These are phyloP conservation scores for Phylloporus sp. DNA, from an alignment of 1,284 basidiomycete genomes.

Conservation along the genomic window DNA sequence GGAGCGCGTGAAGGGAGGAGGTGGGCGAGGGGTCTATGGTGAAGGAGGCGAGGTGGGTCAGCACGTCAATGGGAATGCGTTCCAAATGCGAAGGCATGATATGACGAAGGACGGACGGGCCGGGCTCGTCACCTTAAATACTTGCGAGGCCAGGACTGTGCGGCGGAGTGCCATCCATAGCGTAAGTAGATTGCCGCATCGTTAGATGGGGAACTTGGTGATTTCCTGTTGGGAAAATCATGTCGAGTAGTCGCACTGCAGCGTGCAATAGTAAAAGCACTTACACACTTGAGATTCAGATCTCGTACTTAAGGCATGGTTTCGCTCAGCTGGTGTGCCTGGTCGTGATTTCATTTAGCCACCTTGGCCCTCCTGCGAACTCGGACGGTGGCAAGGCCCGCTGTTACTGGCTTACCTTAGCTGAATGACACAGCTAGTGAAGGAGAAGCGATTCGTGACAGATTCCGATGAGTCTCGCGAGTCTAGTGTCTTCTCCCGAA, in stretches of 20 bases:
- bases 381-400: constrained; percentile 25
- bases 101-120: constrained; percentile 20
- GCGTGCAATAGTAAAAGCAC: constrained; percentile 37
- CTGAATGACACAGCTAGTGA: constrained; percentile 27
- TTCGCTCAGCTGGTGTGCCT: constrained; percentile 34
- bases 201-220: constrained; percentile 38
- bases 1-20: constrained; percentile 43
- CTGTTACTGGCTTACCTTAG: constrained; percentile 17
- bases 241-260: constrained; percentile 35
- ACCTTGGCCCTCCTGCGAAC: constrained; percentile 35
- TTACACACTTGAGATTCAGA: constrained; percentile 39
- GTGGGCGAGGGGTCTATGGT: constrained; percentile 41
- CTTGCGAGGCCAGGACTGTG: constrained; percentile 24
- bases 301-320: constrained; percentile 41
- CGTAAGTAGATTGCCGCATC: constrained; percentile 40
- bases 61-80: constrained; percentile 51
- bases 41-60: constrained; percentile 55
- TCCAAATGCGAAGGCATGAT: constrained; percentile 50
- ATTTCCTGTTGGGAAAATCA: constrained; percentile 45
- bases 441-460: constrained; percentile 31
- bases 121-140: constrained; percentile 30
- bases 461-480: constrained; percentile 19
- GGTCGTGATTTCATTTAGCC: constrained; percentile 43
- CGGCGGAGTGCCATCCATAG: constrained; percentile 39
- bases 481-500: constrained; percentile 13